Evolutionary conservation across 2,329 filamentous ascomycete species (phyloP).

Genomic region (Sarocladium oryzae): DNA sequence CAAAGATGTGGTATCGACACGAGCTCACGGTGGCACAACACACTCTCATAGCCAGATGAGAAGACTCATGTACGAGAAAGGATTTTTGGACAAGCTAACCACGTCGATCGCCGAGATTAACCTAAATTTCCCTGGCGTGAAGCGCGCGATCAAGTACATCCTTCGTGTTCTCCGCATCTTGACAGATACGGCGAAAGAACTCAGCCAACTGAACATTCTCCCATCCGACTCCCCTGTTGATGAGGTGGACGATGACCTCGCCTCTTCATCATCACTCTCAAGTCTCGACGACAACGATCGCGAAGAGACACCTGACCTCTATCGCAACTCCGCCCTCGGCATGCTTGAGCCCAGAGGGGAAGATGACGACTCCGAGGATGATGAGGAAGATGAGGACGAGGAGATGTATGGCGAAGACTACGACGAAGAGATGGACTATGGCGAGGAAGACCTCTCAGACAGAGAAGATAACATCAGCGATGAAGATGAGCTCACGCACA

Average conservation of each 20-base stretch:
- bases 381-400: conserved; percentile 63
- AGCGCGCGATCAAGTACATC: conserved; percentile 94
- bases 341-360: conserved; percentile 84
- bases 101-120: conserved; percentile 92
- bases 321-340: conserved; percentile 90
- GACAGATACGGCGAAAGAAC: conserved; percentile 76
- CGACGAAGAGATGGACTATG: conserved; percentile 89
- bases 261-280: conserved; percentile 80
- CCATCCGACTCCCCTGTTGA: conserved; percentile 59
- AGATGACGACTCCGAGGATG: conserved; percentile 73
- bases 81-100: conserved; percentile 83
- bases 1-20: conserved; percentile 43
- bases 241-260: conserved; percentile 76
- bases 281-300: conserved; percentile 72
- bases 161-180: conserved; percentile 81
- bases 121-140: conserved; percentile 87
- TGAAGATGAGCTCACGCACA: conserved; percentile 74
- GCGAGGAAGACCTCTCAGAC: conserved; percentile 73
- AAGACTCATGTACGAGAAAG: conserved; percentile 97
- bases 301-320: conserved; percentile 93
- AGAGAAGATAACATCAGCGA: conserved; percentile 87
- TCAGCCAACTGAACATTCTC: conserved; percentile 77
- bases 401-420: conserved; percentile 92
- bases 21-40: conserved; percentile 32
- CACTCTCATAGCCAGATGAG: conserved; percentile 77